Percentiles rank a stretch among this genome's conserved stretches.
Evolutionary conservation across 129 eudicot genomes (phyloP).

Genomic region (Flaveria trinervia): DNA sequence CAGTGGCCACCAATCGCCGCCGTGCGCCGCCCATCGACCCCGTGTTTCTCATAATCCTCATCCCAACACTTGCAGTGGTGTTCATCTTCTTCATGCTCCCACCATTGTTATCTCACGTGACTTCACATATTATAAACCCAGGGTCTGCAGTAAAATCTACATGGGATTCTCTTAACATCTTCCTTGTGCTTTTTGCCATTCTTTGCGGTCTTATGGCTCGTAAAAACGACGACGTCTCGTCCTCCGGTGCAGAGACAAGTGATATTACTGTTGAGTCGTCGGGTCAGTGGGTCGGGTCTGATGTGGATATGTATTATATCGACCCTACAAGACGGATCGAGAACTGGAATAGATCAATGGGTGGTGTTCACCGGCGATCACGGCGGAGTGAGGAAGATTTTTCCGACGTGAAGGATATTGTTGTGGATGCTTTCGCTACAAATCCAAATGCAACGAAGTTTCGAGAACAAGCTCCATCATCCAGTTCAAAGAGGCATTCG

Average conservation of each 20-base stretch:
- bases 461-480: background rate
- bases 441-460: no score
- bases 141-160: constrained; percentile 47
- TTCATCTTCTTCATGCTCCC: constrained; percentile 49
- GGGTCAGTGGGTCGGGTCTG: constrained; percentile 60
- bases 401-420: constrained; percentile 53
- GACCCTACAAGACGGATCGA: constrained; percentile 26
- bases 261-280: background rate
- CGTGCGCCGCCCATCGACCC: constrained; percentile 55
- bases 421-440: constrained; percentile 55
- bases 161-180: constrained; percentile 69
- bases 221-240: constrained; percentile 49
- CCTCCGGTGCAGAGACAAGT: constrained; percentile 10
- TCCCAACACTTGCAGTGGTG: constrained; percentile 49
- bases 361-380: constrained; percentile 13
- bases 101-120: constrained; percentile 48
- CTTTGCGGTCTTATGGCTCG: constrained; percentile 76
- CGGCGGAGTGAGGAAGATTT: constrained; percentile 28
- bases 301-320: constrained; percentile 33
- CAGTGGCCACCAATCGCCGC: constrained; percentile 39
- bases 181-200: constrained; percentile 63
- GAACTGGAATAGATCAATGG: constrained; percentile 9
- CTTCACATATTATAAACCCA: constrained; percentile 52
- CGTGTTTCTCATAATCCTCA: constrained; percentile 52
- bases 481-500: constrained; percentile 41